phyloP scores from a whole-genome alignment of 257 asterid genomes.

The Solanum sejunctum region DNA sequence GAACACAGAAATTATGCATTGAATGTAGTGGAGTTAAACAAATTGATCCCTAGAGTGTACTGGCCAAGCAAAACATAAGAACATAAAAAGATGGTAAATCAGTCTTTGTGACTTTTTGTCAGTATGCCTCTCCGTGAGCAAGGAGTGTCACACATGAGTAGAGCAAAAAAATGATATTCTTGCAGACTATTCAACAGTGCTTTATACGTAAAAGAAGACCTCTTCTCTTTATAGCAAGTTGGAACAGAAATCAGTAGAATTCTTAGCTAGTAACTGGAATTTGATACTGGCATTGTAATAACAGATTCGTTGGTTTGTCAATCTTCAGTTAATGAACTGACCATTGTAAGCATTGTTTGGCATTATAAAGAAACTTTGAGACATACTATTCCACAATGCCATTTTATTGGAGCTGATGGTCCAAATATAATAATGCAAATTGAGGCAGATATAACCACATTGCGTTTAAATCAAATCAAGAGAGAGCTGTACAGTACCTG shows the following conservation, averaged over 20 bases:
- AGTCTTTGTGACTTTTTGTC: not conserved
- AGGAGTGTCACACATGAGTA: not conserved
- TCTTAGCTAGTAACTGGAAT: not conserved
- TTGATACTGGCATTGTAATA: not conserved
- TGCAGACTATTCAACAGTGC: not conserved
- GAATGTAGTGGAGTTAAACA: not conserved
- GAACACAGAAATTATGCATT: not conserved
- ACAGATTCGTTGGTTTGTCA: not conserved
- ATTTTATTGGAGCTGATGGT: not conserved
- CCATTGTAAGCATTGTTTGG: not conserved
- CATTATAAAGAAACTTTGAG: not conserved
- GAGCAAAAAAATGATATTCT: not conserved
- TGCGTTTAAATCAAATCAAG: not conserved
- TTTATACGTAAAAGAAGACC: not conserved
- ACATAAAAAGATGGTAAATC: not conserved
- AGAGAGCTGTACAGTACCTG: slow-evolving; percentile 39
- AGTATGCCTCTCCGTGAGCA: not conserved
- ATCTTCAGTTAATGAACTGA: not conserved
- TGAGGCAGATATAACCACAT: not conserved
- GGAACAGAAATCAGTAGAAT: not conserved
- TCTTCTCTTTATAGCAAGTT: not conserved
- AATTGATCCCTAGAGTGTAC: not conserved
- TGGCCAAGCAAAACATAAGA: not conserved
- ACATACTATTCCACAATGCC: not conserved
- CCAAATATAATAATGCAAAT: not conserved